Conservation (phyloP, 306 rosid genomes). For the Benincasa hispida region DNA sequence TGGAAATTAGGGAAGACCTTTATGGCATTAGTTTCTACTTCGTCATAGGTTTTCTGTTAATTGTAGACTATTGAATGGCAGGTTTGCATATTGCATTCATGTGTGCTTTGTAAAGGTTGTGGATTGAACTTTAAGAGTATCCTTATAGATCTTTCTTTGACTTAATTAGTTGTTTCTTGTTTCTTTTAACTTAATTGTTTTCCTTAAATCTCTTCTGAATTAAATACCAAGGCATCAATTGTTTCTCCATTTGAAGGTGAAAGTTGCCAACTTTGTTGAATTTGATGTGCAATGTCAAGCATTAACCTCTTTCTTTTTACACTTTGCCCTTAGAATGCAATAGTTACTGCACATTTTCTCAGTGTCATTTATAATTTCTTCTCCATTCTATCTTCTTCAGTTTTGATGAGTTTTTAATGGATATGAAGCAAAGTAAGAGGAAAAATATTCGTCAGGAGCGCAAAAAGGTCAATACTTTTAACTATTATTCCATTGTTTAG, state of each 20-base stretch:
- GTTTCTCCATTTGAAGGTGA: background rate
- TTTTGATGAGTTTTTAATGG: constrained; percentile 90
- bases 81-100: background rate
- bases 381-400: constrained; percentile 25
- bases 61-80: background rate
- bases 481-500: constrained; percentile 1
- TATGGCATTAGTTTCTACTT: background rate
- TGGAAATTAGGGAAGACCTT: background rate
- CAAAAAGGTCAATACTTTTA: constrained; percentile 50
- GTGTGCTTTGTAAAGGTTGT: background rate
- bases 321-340: background rate
- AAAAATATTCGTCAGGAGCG: constrained; percentile 95
- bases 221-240: background rate
- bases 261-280: background rate
- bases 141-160: background rate
- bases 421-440: constrained; percentile 90
- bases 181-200: background rate
- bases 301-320: background rate
- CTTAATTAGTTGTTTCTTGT: background rate
- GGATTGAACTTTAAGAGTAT: background rate
- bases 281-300: background rate
- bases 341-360: background rate
- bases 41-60: background rate
- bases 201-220: background rate
- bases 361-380: background rate